Percentiles rank a stretch among this genome's conserved stretches.
Evolutionary conservation across 768 basidiomycete genomes (phyloP).

Genomic region (Leccinum uliginosum): DNA sequence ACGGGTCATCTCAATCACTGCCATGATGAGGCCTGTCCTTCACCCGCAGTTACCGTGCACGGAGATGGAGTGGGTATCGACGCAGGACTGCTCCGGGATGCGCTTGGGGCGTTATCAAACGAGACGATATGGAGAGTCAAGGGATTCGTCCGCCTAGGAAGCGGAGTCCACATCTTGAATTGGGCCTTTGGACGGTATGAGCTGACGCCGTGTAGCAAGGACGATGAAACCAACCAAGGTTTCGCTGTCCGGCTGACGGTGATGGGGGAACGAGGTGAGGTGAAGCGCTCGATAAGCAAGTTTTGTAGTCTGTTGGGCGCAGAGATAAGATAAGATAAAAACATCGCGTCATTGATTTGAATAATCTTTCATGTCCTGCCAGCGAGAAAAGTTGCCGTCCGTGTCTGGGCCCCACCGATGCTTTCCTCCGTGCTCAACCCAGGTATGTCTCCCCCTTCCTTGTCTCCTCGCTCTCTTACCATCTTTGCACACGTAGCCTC

Average conservation of each 20-base stretch:
- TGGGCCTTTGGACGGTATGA: constrained; percentile 94
- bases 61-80: constrained; percentile 14
- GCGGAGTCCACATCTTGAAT: constrained; percentile 61
- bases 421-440: constrained; percentile 28
- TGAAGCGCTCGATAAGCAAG: constrained; percentile 49
- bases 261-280: constrained; percentile 89
- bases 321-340: constrained; percentile 13
- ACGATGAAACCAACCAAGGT: constrained; percentile 18
- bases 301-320: constrained; percentile 48
- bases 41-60: background rate
- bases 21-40: constrained; percentile 7
- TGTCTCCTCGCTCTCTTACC: background rate
- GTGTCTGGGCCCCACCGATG: constrained; percentile 24
- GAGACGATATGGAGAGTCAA: constrained; percentile 81
- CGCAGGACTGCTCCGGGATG: constrained; percentile 37
- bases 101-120: constrained; percentile 53
- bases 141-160: constrained; percentile 64
- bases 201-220: constrained; percentile 39
- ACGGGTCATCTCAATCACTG: constrained; percentile 19
- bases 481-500: constrained; percentile 38
- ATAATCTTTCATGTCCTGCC: constrained; percentile 1
- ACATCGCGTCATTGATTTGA: constrained; percentile 8
- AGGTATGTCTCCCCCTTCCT: constrained; percentile 17
- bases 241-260: constrained; percentile 65
- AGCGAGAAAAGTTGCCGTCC: constrained; percentile 4